Base-by-base conservation (phyloP, 495 filamentous ascomycete species). In the Penicillium bialowiezense region DNA sequence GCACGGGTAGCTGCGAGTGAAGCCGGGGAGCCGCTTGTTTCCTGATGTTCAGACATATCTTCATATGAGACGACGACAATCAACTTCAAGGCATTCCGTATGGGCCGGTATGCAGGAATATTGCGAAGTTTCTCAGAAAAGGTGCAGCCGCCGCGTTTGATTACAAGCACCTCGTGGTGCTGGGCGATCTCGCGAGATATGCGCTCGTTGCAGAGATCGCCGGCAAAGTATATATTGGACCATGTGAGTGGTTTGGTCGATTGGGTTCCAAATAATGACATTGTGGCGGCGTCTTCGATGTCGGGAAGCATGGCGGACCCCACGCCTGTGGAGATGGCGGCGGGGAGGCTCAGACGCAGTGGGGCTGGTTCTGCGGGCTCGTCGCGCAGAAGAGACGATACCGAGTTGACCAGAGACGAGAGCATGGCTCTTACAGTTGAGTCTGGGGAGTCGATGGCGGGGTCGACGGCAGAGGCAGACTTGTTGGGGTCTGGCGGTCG, bases 71-170 rank as follows among this genome's bases (percentile, higher is more conserved):
- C 84, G 0, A 97, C 66, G 17, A 98, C 69, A 7, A 97, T 88
- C 7, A 98, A 76, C 64, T 95, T 88, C 8, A 96, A 67, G 0
- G 81, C 69, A 8, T 55, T 54, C 2, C 76, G 62, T 0, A 72
- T 73, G 0, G 89, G 87, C 10, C 83, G 70, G 62, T 81, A 90
- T 8, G 83, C 80, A 10, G 93, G 90, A 31, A 98, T 89, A 54
- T 89, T 91, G 19, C 75, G 75, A 0, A 97, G 72, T 60, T 98
- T 98, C 26, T 87, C 73, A 6, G 78, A 80, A 67, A 97, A 97
- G 32, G 75, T 86, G 69, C 93, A 98, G 3, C 81, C 84, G 15
- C 93, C 93, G 17, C 93, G 86, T 26, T 81, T 84, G 50, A 97
- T 77, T 20, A 97, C 79, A 48, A 98, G 80, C 13, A 97, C 74